These are phyloP conservation scores for Cucurbita moschata DNA, from an alignment of 306 rosid species.

Conservation along the genomic window DNA sequence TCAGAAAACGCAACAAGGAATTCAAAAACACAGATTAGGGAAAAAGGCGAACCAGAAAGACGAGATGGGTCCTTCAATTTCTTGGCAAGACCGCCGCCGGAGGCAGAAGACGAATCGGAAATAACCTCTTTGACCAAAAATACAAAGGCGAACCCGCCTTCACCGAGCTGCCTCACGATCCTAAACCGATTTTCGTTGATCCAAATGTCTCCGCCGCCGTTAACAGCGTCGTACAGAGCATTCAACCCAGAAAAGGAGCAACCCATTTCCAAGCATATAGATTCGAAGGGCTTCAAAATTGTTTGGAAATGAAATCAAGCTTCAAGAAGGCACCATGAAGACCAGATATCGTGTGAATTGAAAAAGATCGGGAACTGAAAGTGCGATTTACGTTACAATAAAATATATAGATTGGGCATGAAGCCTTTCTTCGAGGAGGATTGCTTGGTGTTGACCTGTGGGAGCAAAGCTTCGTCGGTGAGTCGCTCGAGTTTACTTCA, in stretches of 20 bases:
- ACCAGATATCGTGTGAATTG: constrained; percentile 42
- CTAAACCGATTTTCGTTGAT: constrained; percentile 90
- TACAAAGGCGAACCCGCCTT: constrained; percentile 90
- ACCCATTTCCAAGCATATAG: constrained; percentile 43
- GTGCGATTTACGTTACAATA: constrained; percentile 1
- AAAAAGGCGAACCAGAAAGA: constrained; percentile 45
- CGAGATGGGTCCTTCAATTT: constrained; percentile 70
- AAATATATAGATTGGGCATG: neutral
- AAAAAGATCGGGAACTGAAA: neutral
- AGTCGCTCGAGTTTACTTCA: neutral
- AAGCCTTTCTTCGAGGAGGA: neutral
- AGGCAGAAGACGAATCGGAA: constrained; percentile 29
- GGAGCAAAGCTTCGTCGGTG: neutral
- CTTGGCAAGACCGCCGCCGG: constrained; percentile 42
- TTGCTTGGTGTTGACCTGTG: neutral
- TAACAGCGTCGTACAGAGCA: constrained; percentile 80
- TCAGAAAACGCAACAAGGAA: constrained; percentile 7
- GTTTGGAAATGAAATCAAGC: constrained; percentile 7
- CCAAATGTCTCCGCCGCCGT: constrained; percentile 92
- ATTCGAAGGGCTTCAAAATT: neutral
- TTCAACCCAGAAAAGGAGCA: constrained; percentile 88
- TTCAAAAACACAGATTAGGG: neutral
- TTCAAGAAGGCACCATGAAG: neutral
- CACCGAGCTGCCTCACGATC: constrained; percentile 88
- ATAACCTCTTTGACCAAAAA: constrained; percentile 64